phyloP scores from a whole-genome alignment of 2,329 filamentous ascomycete genomes.

The Exophiala lecanii-corni region DNA sequence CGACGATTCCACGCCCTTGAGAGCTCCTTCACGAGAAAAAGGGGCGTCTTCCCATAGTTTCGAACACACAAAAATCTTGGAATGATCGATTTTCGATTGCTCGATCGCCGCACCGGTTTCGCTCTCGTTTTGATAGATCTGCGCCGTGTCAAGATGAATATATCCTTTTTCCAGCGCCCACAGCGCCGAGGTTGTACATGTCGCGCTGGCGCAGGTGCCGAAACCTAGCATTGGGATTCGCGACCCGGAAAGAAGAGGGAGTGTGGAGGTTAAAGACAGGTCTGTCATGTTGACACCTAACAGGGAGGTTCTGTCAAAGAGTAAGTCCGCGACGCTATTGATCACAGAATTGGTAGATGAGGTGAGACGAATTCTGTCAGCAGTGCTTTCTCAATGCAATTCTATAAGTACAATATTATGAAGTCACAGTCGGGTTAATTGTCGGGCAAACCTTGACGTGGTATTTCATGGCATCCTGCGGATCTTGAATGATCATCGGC shows the following conservation, averaged over 20 bases:
- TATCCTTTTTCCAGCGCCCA: conserved; percentile 51
- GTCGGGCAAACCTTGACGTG: too few species aligned
- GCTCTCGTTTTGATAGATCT: conserved; percentile 65
- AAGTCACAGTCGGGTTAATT: too few species aligned
- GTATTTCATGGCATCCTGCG: too few species aligned
- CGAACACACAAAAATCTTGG: conserved; percentile 65
- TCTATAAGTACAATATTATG: neutral
- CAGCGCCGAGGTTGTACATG: conserved; percentile 55
- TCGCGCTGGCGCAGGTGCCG: conserved; percentile 58
- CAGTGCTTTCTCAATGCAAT: neutral
- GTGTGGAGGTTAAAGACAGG: conserved; percentile 45
- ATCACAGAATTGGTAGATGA: too few species aligned
- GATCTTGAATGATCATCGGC: too few species aligned
- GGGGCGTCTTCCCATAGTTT: conserved; percentile 83
- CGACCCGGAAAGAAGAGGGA: conserved; percentile 47
- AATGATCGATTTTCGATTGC: conserved; percentile 50
- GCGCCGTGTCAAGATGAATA: conserved; percentile 55
- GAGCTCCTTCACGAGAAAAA: conserved; percentile 51
- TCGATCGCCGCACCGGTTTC: conserved; percentile 61
- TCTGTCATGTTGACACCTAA: conserved; percentile 32
- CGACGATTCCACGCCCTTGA: conserved; percentile 55
- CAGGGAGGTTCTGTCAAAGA: too few species aligned
- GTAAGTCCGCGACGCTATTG: too few species aligned
- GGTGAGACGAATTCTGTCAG: too few species aligned
- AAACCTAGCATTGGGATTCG: conserved; percentile 66